Evolutionary conservation across 257 asterid genomes (phyloP), one percentile per base, ranked within the genome.

Genomic region (Solanum tacnaense): DNA sequence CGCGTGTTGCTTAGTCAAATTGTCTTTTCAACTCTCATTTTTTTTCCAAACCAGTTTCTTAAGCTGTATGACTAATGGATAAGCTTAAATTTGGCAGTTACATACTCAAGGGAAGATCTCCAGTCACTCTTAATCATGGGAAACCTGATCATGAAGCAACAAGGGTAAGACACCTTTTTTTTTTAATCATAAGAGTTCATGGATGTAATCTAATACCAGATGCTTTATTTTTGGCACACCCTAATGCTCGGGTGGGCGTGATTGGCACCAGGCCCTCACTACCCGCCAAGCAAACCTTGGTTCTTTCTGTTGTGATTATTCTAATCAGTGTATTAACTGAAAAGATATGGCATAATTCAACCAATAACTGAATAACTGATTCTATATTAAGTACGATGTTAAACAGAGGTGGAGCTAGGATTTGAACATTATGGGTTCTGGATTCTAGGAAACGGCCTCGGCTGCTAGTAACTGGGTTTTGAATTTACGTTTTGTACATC

Each of bases 111-210:
- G 99, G 98, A 86, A 92, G 92, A 92, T 96, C 96, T 88, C 99
- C 98, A 18, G 94, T 96, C 98, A 97, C 98, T 2, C 91, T 97
- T 92, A 95, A 91, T 92, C 99, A 97, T 92, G 99, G 98, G 84
- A 94, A 92, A 90, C 98, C 98, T 49, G 98, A 97, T 89, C 98
- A 97, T 62, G 95, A 92, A 91, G 94, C 98, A 87, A 95, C 95
- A 73, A 92, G 92, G 85, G 99, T 96, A 91, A 91, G 96, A 75
- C 65, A 75, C 67, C 35, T 87, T 86, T 73, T 67, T 65, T 39
- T 78, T 60, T 36, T n/a, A 38, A 38, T 71, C 60, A 35, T 74
- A 81, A 72, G 68, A 20, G n/a, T 85, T 86, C 71, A 67, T 29
- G 27, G 65, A 56, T 46, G 13, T 25, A 16, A 29, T 41, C 56